A percentile compares a stretch with the other conserved stretches of the same genome.
These are phyloP conservation scores for Calonectria multiphialidica DNA, from an alignment of 2,329 filamentous ascomycete species.

Conservation along the genomic window DNA sequence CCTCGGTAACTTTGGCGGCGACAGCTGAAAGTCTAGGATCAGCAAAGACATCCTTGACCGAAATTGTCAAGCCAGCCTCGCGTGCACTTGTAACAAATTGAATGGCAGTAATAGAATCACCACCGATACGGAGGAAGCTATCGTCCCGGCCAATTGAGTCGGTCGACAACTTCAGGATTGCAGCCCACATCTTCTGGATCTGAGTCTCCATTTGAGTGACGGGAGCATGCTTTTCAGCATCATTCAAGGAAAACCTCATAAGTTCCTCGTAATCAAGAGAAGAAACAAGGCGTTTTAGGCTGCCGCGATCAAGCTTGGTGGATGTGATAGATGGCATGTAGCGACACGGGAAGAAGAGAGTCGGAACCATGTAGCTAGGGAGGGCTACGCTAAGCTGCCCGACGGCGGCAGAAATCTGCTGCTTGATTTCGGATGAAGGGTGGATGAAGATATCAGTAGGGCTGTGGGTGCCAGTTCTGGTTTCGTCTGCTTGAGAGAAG, in stretches of 20 bases:
- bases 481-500: not conserved
- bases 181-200: slow-evolving; percentile 1
- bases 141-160: slow-evolving; percentile 13
- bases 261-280: not conserved
- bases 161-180: not conserved
- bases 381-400: slow-evolving; percentile 2
- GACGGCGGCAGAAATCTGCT: not conserved
- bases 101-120: slow-evolving; percentile 31
- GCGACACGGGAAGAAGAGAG: slow-evolving; percentile 19
- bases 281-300: not conserved
- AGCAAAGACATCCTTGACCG: slow-evolving; percentile 24
- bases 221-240: not conserved
- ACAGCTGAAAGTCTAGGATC: slow-evolving; percentile 1
- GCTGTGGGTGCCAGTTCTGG: not conserved
- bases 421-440: not conserved
- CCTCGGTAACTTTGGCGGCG: not conserved
- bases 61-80: slow-evolving; percentile 1
- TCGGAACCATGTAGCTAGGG: slow-evolving; percentile 32
- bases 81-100: slow-evolving; percentile 39
- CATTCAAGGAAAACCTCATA: not conserved
- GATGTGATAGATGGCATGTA: slow-evolving; percentile 1
- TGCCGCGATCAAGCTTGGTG: slow-evolving; percentile 28
- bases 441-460: not conserved
- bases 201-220: not conserved
- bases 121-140: slow-evolving; percentile 24